Evolutionary conservation across 2,329 filamentous ascomycete genomes (phyloP).

Genomic region (Phialocephala sp.): DNA sequence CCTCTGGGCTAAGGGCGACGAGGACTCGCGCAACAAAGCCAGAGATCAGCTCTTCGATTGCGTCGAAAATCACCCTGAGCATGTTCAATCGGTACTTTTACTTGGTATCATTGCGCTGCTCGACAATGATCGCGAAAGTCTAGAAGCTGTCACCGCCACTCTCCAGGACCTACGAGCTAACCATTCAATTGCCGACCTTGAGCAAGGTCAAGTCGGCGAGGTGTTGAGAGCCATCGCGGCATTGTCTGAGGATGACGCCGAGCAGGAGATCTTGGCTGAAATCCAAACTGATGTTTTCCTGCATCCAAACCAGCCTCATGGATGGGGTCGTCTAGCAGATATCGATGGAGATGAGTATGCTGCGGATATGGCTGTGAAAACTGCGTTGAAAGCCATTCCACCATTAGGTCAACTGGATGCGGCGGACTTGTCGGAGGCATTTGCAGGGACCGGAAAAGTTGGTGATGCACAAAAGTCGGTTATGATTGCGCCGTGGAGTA

Average conservation of each 20-base stretch:
- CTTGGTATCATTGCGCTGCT: constrained; percentile 84
- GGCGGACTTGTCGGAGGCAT: constrained; percentile 72
- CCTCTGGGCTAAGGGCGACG: constrained; percentile 86
- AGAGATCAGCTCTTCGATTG: constrained; percentile 80
- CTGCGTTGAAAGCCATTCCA: constrained; percentile 76
- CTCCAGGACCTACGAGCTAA: constrained; percentile 74
- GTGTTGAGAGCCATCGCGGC: constrained; percentile 77
- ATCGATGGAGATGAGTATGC: constrained; percentile 55
- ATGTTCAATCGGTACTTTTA: constrained; percentile 80
- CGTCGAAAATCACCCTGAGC: constrained; percentile 74
- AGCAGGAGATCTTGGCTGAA: constrained; percentile 63
- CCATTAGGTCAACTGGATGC: constrained; percentile 73
- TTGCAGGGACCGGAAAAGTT: constrained; percentile 72
- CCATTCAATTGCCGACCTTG: constrained; percentile 63
- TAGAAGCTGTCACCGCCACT: constrained; percentile 81
- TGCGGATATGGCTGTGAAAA: constrained; percentile 82
- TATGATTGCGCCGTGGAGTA: constrained; percentile 79
- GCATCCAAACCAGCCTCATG: constrained; percentile 76
- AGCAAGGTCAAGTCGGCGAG: constrained; percentile 74
- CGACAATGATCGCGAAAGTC: constrained; percentile 77
- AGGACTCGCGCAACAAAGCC: constrained; percentile 75
- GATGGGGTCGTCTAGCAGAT: constrained; percentile 78
- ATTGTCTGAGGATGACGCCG: constrained; percentile 54
- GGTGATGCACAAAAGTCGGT: constrained; percentile 79
- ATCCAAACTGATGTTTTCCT: constrained; percentile 81